These are phyloP conservation scores for Euptelea pleiosperma DNA, from an alignment of 164 flowering plant genomes.

Conservation along the genomic window DNA sequence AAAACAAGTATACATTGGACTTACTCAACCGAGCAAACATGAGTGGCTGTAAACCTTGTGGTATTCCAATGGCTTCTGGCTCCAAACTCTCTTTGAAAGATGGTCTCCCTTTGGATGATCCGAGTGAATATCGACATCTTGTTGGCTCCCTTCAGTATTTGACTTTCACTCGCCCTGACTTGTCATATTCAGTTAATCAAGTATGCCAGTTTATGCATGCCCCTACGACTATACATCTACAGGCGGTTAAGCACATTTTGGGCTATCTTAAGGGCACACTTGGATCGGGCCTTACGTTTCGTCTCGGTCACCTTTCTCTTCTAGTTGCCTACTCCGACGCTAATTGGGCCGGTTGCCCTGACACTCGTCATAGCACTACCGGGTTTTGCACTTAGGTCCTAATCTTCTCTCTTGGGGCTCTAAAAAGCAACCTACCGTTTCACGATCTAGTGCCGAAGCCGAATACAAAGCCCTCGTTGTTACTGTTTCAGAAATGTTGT, in stretches of 20 bases:
- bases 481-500: neutral
- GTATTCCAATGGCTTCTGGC: neutral
- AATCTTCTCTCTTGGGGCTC: conserved; percentile 1
- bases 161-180: neutral
- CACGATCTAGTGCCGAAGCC: neutral
- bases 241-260: neutral
- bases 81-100: neutral
- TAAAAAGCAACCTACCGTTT: neutral
- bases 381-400: neutral
- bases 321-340: neutral
- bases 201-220: conserved; percentile 3
- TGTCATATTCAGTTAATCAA: neutral
- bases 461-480: neutral
- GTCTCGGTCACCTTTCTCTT: neutral
- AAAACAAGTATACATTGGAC: neutral
- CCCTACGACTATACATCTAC: neutral
- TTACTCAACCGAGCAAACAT: neutral
- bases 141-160: conserved; percentile 2
- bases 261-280: neutral
- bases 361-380: neutral
- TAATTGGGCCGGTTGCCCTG: neutral
- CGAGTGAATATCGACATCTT: neutral
- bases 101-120: neutral
- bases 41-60: neutral
- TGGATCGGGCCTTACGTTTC: neutral